Evolutionary conservation across 768 basidiomycete species (phyloP).

Genomic region (Calocybe cyanea): DNA sequence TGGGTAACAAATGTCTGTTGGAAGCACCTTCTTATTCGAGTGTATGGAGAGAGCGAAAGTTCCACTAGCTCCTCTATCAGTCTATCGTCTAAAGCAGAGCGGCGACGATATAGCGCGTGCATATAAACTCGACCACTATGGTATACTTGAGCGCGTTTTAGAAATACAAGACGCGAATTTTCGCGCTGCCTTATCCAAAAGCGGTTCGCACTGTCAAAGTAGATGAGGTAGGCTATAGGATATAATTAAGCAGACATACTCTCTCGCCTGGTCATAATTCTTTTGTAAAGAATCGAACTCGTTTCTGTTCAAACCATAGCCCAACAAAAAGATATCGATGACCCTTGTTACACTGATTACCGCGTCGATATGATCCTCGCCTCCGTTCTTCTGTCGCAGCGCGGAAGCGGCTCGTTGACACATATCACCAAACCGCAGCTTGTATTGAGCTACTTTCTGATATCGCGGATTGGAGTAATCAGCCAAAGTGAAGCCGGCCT

Average conservation of each 20-base stretch:
- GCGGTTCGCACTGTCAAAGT: slow-evolving; percentile 49
- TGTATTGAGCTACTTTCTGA: slow-evolving; percentile 53
- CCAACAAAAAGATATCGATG: slow-evolving; percentile 72
- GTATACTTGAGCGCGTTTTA: slow-evolving; percentile 78
- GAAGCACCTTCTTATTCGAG: slow-evolving; percentile 63
- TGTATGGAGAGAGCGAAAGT: slow-evolving; percentile 77
- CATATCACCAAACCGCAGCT: slow-evolving; percentile 62
- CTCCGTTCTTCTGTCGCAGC: slow-evolving; percentile 56
- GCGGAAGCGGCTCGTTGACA: slow-evolving; percentile 64
- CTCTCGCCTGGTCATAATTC: slow-evolving; percentile 57
- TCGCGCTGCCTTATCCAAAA: slow-evolving; percentile 70
- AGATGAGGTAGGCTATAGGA: not conserved
- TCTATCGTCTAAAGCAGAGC: slow-evolving; percentile 70
- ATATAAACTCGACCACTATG: slow-evolving; percentile 74
- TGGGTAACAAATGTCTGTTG: not conserved
- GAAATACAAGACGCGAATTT: slow-evolving; percentile 68
- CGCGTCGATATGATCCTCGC: slow-evolving; percentile 86
- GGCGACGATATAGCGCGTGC: slow-evolving; percentile 69
- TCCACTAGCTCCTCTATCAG: slow-evolving; percentile 67
- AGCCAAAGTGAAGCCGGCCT: slow-evolving; percentile 70
- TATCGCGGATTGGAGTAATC: slow-evolving; percentile 75
- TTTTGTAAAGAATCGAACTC: slow-evolving; percentile 66
- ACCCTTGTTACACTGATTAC: slow-evolving; percentile 69
- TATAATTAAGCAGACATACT: slow-evolving; percentile 36
- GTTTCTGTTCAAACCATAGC: slow-evolving; percentile 59